Percentiles rank a stretch among this genome's conserved stretches.
phyloP scores from a whole-genome alignment of 2,329 filamentous ascomycete genomes.

The Lasiodiplodia hormozganensis region DNA sequence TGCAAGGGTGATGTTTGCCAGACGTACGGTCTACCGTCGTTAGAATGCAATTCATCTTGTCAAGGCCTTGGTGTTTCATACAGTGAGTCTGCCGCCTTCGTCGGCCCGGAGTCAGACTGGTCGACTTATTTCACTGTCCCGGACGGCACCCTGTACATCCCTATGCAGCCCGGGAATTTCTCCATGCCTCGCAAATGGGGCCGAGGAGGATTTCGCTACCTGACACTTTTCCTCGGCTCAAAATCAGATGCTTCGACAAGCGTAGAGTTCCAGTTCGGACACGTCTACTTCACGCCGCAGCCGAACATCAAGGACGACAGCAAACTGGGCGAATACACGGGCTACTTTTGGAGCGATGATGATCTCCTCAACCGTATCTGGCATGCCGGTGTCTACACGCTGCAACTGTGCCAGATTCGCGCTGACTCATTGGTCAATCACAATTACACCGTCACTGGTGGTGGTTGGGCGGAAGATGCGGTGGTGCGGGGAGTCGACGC shows the following conservation, averaged over 20 bases:
- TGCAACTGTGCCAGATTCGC: conserved; percentile 53
- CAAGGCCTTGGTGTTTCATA: conserved; percentile 7
- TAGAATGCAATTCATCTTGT: conserved; percentile 5
- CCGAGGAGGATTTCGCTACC: conserved; percentile 61
- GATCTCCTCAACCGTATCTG: conserved; percentile 51
- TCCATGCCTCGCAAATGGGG: conserved; percentile 53
- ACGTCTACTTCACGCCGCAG: conserved; percentile 7
- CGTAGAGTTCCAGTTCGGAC: not conserved
- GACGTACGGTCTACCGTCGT: not conserved
- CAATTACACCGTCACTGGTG: conserved; percentile 7
- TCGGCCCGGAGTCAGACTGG: conserved; percentile 51
- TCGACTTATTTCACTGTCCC: conserved; percentile 48
- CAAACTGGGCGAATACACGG: conserved; percentile 47
- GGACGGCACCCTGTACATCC: conserved; percentile 55
- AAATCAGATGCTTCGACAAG: not conserved
- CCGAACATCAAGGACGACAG: conserved; percentile 39
- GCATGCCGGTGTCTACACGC: conserved; percentile 60
- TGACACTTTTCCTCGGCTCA: conserved; percentile 54
- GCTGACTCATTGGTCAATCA: conserved; percentile 5
- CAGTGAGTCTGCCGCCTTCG: not conserved
- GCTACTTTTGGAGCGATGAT: conserved; percentile 45
- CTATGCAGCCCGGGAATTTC: conserved; percentile 46
- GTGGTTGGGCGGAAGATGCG: conserved; percentile 43
- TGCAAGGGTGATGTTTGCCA: not conserved
- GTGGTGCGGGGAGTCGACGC: conserved; percentile 38